Evolutionary conservation across 2,329 filamentous ascomycete genomes (phyloP).

Genomic region (Curvularia lunata): DNA sequence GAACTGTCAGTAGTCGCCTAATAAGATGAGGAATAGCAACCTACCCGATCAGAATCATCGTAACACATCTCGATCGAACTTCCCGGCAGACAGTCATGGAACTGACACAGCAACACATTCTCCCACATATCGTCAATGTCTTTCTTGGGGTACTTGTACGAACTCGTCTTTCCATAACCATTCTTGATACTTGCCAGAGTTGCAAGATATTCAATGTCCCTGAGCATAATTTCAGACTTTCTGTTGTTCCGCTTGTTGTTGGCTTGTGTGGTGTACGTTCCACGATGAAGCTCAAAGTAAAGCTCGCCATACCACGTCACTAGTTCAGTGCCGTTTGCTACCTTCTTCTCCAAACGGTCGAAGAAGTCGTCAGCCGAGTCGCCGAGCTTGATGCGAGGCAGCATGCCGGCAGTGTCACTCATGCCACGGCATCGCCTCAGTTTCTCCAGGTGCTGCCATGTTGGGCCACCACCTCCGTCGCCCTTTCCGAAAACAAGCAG

Average conservation of each 20-base stretch:
- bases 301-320: slow-evolving; percentile 98
- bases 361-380: slow-evolving; percentile 95
- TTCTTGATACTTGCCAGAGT: slow-evolving; percentile 81
- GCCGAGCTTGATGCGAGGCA: slow-evolving; percentile 89
- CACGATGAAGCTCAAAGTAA: slow-evolving; percentile 96
- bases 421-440: slow-evolving; percentile 89
- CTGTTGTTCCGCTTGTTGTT: slow-evolving; percentile 98
- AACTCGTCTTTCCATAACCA: slow-evolving; percentile 51
- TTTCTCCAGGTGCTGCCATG: slow-evolving; percentile 93
- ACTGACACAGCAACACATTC: slow-evolving; percentile 86
- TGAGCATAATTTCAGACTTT: slow-evolving; percentile 80
- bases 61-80: slow-evolving; percentile 98
- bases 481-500: slow-evolving; percentile 95
- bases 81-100: slow-evolving; percentile 95
- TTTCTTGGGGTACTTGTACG: slow-evolving; percentile 89
- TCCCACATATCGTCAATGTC: slow-evolving; percentile 98
- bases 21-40: background rate
- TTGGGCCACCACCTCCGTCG: slow-evolving; percentile 93
- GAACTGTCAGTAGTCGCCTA: slow-evolving; percentile 24
- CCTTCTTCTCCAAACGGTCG: slow-evolving; percentile 80
- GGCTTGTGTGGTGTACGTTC: slow-evolving; percentile 95
- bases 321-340: slow-evolving; percentile 69
- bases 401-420: slow-evolving; percentile 80
- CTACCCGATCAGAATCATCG: slow-evolving; percentile 82
- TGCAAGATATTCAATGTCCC: slow-evolving; percentile 86